Conservation (phyloP, 495 filamentous ascomycete species). For the Astrothelium macrocarpum region DNA sequence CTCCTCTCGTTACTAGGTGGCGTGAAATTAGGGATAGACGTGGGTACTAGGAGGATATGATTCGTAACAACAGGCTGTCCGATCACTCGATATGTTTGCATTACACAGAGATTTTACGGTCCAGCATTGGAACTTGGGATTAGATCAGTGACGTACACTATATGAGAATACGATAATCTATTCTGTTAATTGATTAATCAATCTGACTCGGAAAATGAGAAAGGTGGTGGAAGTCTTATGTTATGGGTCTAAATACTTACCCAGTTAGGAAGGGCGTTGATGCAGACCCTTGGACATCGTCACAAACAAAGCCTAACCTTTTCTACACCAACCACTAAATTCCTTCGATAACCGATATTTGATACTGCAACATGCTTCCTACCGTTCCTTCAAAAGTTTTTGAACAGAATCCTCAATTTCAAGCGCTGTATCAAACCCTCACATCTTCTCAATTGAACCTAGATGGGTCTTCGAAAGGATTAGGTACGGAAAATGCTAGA, state of each 20-base stretch:
- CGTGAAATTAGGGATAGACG: conserved; percentile 18
- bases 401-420: conserved; percentile 31
- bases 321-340: too few species aligned
- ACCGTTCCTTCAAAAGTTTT: conserved; percentile 25
- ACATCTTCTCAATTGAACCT: conserved; percentile 26
- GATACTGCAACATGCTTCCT: conserved; percentile 31
- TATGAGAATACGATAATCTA: not conserved
- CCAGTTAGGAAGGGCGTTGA: too few species aligned
- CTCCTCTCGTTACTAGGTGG: conserved; percentile 27
- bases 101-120: not conserved
- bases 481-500: not conserved
- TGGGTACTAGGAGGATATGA: not conserved
- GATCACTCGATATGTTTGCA: not conserved
- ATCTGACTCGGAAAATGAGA: too few species aligned
- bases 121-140: not conserved
- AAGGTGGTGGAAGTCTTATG: too few species aligned
- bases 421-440: conserved; percentile 30
- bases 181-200: too few species aligned
- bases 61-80: not conserved
- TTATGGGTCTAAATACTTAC: too few species aligned
- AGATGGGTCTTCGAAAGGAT: conserved; percentile 29
- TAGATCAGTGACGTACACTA: not conserved
- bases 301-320: too few species aligned
- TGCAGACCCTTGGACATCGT: too few species aligned
- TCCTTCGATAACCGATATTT: too few species aligned